Evolutionary conservation across 345 rosid genomes (phyloP).

Genomic region (Eucalyptus lansdowneana): DNA sequence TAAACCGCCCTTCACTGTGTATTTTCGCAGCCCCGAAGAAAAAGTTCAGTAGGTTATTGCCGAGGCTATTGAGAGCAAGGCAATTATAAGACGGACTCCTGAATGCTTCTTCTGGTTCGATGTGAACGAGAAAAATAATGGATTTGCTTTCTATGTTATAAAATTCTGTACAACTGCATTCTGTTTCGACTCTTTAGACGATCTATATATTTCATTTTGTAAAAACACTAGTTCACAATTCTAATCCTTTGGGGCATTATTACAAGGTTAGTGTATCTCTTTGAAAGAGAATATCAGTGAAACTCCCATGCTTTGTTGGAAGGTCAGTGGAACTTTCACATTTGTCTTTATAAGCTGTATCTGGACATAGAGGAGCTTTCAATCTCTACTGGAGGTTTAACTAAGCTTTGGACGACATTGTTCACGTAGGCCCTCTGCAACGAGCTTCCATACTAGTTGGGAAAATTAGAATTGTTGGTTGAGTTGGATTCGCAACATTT

Average conservation of each 20-base stretch:
- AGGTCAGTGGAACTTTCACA: not conserved
- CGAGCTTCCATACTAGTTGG: too few species aligned
- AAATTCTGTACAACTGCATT: too few species aligned
- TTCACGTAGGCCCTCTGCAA: too few species aligned
- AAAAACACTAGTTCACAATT: not conserved
- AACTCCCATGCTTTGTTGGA: not conserved
- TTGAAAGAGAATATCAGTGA: rapidly evolving
- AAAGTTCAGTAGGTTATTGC: not conserved
- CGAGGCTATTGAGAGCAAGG: not conserved
- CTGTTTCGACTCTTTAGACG: not conserved
- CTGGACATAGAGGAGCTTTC: too few species aligned
- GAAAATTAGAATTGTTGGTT: too few species aligned
- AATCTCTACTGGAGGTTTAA: too few species aligned
- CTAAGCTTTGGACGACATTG: too few species aligned
- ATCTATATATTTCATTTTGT: not conserved
- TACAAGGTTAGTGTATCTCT: not conserved
- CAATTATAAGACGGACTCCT: not conserved
- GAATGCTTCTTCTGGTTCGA: too few species aligned
- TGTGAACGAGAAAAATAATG: not conserved
- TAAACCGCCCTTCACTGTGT: rapidly evolving
- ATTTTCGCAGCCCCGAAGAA: not conserved
- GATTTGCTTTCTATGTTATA: not conserved
- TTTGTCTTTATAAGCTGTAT: too few species aligned
- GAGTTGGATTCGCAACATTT: too few species aligned
- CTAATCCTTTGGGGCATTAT: too few species aligned